A percentile compares a stretch with the other conserved stretches of the same genome.
These are phyloP conservation scores for Aspergillus intermedius DNA, from an alignment of 2,329 filamentous ascomycete species.

Conservation along the genomic window DNA sequence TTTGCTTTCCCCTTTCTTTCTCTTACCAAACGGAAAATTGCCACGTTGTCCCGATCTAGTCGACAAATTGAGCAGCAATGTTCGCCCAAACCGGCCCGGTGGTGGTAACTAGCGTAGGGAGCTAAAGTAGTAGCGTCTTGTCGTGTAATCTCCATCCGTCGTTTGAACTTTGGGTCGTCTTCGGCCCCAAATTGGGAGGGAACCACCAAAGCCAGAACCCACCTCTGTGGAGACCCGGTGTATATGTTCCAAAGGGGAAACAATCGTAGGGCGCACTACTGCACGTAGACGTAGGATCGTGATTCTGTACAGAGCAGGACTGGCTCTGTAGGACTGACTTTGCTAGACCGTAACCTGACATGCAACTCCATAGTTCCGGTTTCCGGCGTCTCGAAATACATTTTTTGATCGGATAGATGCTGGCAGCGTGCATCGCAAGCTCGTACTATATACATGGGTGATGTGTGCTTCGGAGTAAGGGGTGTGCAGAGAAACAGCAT, in stretches of 20 bases:
- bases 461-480: too few relatives aligned
- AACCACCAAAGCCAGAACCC: not conserved
- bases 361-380: not conserved
- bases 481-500: too few relatives aligned
- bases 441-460: too few relatives aligned
- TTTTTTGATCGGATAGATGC: too few relatives aligned
- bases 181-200: not conserved
- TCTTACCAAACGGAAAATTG: constrained; percentile 3
- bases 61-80: not conserved
- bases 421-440: too few relatives aligned
- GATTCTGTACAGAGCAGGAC: not conserved
- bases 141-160: not conserved
- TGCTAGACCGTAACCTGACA: not conserved
- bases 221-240: not conserved
- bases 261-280: not conserved
- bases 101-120: not conserved
- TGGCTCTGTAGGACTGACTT: not conserved
- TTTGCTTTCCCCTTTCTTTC: constrained; percentile 1
- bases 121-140: not conserved
- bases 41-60: not conserved
- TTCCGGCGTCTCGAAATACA: not conserved
- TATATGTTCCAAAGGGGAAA: not conserved
- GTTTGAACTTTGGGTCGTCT: not conserved
- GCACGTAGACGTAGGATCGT: not conserved
- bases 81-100: not conserved